Percentiles rank a stretch among this genome's conserved stretches.
phyloP scores from a whole-genome alignment of 2,329 filamentous ascomycete species.

The Fusarium longipes region DNA sequence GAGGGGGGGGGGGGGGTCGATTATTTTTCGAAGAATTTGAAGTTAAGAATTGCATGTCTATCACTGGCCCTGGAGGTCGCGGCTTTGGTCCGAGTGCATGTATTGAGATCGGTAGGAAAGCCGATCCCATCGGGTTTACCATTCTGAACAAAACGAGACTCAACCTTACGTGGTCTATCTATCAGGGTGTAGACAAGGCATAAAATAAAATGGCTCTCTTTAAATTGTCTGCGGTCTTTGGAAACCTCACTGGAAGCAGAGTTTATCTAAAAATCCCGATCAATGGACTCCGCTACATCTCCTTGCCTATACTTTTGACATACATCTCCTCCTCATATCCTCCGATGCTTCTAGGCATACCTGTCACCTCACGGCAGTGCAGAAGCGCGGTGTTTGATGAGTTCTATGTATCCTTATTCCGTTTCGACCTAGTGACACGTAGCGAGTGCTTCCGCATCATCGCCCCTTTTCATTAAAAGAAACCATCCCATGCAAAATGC shows the following conservation, averaged over 20 bases:
- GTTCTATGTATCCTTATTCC: constrained; percentile 50
- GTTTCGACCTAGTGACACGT: constrained; percentile 50
- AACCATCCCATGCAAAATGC: constrained; percentile 52
- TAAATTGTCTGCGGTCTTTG: background rate
- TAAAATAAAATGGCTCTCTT: background rate
- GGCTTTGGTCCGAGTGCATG: constrained; percentile 1
- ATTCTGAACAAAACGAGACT: background rate
- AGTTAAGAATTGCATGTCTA: background rate
- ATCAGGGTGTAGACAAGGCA: background rate
- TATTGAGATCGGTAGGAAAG: constrained; percentile 7
- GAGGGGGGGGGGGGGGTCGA: too few relatives aligned
- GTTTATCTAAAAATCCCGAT: background rate
- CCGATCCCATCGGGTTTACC: background rate
- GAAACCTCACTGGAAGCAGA: background rate
- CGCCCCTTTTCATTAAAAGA: constrained; percentile 51
- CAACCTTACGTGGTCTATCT: background rate
- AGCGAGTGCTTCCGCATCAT: constrained; percentile 51
- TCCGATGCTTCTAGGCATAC: background rate
- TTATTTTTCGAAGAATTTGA: background rate
- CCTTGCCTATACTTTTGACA: constrained; percentile 14
- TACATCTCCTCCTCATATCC: constrained; percentile 1
- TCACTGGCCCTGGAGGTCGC: background rate
- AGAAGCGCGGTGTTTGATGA: constrained; percentile 40
- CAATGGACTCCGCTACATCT: constrained; percentile 17
- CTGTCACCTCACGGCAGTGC: constrained; percentile 30